Evolutionary conservation across 2,329 filamentous ascomycete genomes (phyloP), one percentile per base, ranked within the genome.

Genomic region (Colletotrichum simmondsii): DNA sequence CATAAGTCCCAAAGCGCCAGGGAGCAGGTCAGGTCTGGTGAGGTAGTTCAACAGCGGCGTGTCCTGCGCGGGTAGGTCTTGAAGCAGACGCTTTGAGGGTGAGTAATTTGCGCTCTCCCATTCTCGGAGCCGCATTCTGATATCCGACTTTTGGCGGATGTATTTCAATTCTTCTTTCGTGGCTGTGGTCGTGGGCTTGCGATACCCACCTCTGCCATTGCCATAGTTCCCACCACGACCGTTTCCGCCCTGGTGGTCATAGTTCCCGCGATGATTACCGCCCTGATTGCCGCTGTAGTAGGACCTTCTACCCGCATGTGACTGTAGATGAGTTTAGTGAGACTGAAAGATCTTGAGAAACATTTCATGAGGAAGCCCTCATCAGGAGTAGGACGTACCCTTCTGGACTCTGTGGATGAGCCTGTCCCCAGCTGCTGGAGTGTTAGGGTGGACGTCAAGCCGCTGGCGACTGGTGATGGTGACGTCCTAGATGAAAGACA

Each of bases 111-210:
- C 78, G 19, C 74, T 65, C 59, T 84, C 80, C 86, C 86, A 88
- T 75, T 77, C 74, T 32, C 80, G 81, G 30, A 89, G 80, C 16
- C 80, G 81, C 49, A 85, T 76, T 49, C 86, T 84, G 54, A 88
- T 85, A 2, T 75, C 65, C 19, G 72, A 57, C n/a, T 63, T 61
- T 30, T 57, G 57, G 28, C 67, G 66, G 6, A 71, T 68, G 8
- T 14, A 37, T 6, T 35, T 26, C n/a, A 70, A 28, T 35, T 65
- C 71, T n/a, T 35, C 14, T 10, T 5, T 11, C n/a, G 64, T 54
- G 35, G 49, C 52, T 35, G 52, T 22, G 49, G 10, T 4, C 3
- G 14, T 22, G 11, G 68, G 72, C 4, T 68, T 52, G 8, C 60
- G 67, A 49, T 19, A 19, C 42, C 42, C 42, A 7, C 72, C 16